Evolutionary conservation across 352 stramenopile genomes (phyloP), one percentile per base, ranked within the genome.

Genomic region (Globisporangium irregulare): DNA sequence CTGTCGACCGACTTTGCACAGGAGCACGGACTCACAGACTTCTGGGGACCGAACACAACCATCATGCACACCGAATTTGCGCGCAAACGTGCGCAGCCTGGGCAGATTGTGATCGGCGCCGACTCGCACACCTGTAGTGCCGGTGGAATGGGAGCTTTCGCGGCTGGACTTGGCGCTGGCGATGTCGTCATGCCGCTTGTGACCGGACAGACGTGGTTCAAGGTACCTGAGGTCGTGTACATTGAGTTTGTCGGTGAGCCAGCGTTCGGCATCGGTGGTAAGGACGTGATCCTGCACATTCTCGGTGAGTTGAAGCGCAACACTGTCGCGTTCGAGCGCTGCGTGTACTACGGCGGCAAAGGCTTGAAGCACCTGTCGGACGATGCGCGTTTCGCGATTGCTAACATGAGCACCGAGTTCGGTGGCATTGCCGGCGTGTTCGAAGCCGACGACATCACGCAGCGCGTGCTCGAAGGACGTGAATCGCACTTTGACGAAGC

Each of bases 21-120:
- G 34, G 82, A 87, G 54, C 83, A 91, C 66, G 72, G 73, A 0
- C 73, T 94, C 32, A 90, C 84, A 8, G 82, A 94, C 75, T 94
- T 93, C 67, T 89, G 86, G 76, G 84, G 78, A 0, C 80, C 86
- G 66, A 94, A 94, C 73, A 92, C 84, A 4, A 94, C 86, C 72
- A 94, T 94, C 79, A 90, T 94, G 81, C 86, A 94, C 78, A 94
- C 86, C 0, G 84, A 93, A 68, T 94, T 94, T 68, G 82, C 83
- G 0, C 83, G 84, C 51, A 87, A 92, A 61, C 84, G 86, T n/a
- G 86, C 84, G 22, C 86, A 94, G 59, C 86, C 86, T 4, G 86
- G 86, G 1, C 86, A 94, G 74, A 92, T 94, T 53, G 84, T 94
- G 9, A 91, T 94, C n/a, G 86, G 86, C 12, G 86, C 86, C 15